phyloP scores from a whole-genome alignment of 257 asterid genomes.

The Coffea eugenioides region DNA sequence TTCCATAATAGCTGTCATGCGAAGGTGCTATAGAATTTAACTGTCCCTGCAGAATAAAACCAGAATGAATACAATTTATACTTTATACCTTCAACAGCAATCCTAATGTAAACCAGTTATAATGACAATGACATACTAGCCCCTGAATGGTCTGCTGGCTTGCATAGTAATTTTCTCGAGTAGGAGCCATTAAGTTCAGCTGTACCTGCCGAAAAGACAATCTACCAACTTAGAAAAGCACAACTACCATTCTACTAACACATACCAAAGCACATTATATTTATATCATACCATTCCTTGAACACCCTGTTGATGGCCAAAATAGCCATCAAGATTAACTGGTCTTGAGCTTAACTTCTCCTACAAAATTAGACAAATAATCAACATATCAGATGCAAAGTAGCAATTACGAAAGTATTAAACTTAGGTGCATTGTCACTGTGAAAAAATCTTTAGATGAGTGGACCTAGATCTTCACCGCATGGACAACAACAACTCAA shows the following conservation, averaged over 20 bases:
- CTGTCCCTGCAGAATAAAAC: conserved; percentile 66
- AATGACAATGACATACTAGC: conserved; percentile 51
- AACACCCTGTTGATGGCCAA: conserved; percentile 67
- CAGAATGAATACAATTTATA: conserved; percentile 13
- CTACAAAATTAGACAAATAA: conserved; percentile 26
- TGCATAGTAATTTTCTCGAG: conserved; percentile 75
- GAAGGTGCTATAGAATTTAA: conserved; percentile 83
- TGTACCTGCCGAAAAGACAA: conserved; percentile 57
- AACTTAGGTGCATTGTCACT: no score
- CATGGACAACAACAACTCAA: no score
- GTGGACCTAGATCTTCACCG: no score
- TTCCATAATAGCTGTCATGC: conserved; percentile 72
- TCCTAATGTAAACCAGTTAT: conserved; percentile 3
- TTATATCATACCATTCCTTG: conserved; percentile 73
- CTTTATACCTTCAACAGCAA: background rate
- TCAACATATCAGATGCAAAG: background rate
- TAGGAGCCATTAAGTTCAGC: conserved; percentile 78
- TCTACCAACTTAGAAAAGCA: conserved; percentile 17
- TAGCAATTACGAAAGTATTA: no score
- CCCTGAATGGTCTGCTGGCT: conserved; percentile 84
- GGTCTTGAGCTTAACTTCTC: conserved; percentile 78
- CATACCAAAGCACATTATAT: conserved; percentile 12
- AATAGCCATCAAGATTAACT: conserved; percentile 73
- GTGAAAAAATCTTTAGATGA: no score
- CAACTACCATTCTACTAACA: conserved; percentile 2